These are phyloP conservation scores for Cardamine occulta DNA, from an alignment of 345 rosid genomes.

Conservation along the genomic window DNA sequence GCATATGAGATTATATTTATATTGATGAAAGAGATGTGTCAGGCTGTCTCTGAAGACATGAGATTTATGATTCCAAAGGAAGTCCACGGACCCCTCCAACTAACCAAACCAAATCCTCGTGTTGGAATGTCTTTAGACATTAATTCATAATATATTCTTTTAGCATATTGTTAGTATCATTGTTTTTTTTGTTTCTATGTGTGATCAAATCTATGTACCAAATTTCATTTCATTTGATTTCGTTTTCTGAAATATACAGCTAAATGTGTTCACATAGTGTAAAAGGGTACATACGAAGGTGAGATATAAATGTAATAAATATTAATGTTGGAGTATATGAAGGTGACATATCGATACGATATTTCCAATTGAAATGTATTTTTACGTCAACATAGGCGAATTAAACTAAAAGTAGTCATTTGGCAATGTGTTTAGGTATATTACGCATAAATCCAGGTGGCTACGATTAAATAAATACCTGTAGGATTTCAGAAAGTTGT, in stretches of 20 bases:
- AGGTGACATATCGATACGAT: conserved; percentile 3
- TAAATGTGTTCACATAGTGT: not conserved
- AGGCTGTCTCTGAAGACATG: conserved; percentile 36
- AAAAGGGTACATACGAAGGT: not conserved
- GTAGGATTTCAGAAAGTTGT: conserved; percentile 27
- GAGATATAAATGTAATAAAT: not conserved
- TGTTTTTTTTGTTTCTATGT: not conserved
- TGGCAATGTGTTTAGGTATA: conserved; percentile 32
- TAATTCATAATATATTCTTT: not conserved
- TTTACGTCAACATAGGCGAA: conserved; percentile 3
- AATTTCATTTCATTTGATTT: not conserved
- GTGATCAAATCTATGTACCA: not conserved
- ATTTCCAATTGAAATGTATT: not conserved
- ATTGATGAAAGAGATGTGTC: conserved; percentile 29
- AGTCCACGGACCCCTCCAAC: conserved; percentile 33
- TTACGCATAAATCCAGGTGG: conserved; percentile 26
- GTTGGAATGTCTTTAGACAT: conserved; percentile 30
- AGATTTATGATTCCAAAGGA: conserved; percentile 16
- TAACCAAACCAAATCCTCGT: conserved; percentile 32
- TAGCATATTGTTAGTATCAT: conserved; percentile 5
- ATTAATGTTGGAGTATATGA: not conserved
- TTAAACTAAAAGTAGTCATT: conserved; percentile 23
- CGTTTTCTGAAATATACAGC: not conserved
- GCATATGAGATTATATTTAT: not conserved
- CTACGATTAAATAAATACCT: conserved; percentile 13